Conservation (phyloP, 805 yeast species). For the Pichia membranifaciens region DNA sequence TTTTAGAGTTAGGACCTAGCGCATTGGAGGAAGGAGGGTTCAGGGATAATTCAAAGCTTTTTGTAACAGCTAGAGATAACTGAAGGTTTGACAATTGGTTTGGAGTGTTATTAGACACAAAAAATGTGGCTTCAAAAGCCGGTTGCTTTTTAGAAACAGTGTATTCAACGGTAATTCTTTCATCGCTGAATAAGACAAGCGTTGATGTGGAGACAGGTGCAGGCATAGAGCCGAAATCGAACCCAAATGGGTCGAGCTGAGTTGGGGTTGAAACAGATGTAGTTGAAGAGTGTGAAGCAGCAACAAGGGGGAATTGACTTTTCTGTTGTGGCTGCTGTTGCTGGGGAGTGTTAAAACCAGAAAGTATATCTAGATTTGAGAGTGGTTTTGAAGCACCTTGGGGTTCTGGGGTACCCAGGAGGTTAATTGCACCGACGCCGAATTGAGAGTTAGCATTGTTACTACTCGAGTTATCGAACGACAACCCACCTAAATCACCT, state of each 20-base stretch:
- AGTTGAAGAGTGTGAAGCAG: conserved; percentile 7
- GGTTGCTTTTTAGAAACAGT: conserved; percentile 17
- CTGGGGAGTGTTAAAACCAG: conserved; percentile 14
- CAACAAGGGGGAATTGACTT: conserved; percentile 1
- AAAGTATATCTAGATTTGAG: conserved; percentile 12
- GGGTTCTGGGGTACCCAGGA: conserved; percentile 28
- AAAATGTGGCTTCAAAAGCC: conserved; percentile 17
- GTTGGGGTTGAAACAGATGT: conserved; percentile 4
- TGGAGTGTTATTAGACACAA: conserved; percentile 24
- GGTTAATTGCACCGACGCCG: conserved; percentile 28
- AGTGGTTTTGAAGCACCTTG: conserved; percentile 11
- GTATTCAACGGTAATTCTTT: conserved; percentile 24
- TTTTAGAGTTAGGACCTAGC: conserved; percentile 15
- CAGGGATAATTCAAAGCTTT: conserved; percentile 25
- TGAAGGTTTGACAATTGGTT: conserved; percentile 49
- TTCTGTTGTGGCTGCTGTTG: conserved; percentile 2
- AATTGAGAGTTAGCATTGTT: conserved; percentile 12
- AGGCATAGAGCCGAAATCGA: conserved; percentile 23
- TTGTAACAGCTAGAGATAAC: conserved; percentile 32
- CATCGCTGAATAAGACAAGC: conserved; percentile 16
- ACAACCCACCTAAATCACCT: conserved; percentile 61
- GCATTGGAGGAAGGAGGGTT: conserved; percentile 23
- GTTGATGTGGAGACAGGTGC: background rate
- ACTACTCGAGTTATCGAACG: conserved; percentile 36
- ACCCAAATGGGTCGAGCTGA: conserved; percentile 31